Conservation (phyloP, 129 eudicot species). For the Tagetes patula region DNA sequence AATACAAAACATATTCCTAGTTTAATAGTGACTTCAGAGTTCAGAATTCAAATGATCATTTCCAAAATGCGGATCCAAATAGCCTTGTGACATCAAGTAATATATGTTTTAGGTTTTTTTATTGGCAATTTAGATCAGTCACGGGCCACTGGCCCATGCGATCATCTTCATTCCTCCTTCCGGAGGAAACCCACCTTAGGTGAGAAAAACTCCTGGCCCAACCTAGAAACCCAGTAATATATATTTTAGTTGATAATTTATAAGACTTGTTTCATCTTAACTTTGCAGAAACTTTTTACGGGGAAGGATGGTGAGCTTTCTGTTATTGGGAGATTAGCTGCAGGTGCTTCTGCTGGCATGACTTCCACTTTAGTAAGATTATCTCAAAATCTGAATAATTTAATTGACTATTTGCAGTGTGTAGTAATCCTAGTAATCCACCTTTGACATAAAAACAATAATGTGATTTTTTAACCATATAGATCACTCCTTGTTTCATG, state of each 20-base stretch:
- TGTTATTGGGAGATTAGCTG: constrained; percentile 86
- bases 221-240: background rate
- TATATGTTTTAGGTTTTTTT: background rate
- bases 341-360: constrained; percentile 99
- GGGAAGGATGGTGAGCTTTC: constrained; percentile 88
- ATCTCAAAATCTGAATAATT: background rate
- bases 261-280: constrained; percentile 10
- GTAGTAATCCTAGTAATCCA: background rate
- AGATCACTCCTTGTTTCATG: background rate
- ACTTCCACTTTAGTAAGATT: constrained; percentile 70
- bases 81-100: background rate
- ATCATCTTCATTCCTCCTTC: too few species aligned
- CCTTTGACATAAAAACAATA: constrained; percentile 6
- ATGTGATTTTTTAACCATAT: background rate
- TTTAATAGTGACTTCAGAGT: too few species aligned
- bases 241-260: background rate
- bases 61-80: background rate
- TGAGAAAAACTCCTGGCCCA: too few species aligned
- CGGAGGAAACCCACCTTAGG: too few species aligned
- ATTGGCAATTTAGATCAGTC: too few species aligned
- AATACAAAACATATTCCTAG: too few species aligned
- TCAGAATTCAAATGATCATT: background rate
- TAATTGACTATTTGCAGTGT: background rate
- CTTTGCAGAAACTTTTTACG: constrained; percentile 62
- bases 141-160: too few species aligned